Percentiles rank a stretch among this genome's conserved stretches.
Conservation (phyloP, 2,329 filamentous ascomycete genomes). For the Trichoderma asperellum region DNA sequence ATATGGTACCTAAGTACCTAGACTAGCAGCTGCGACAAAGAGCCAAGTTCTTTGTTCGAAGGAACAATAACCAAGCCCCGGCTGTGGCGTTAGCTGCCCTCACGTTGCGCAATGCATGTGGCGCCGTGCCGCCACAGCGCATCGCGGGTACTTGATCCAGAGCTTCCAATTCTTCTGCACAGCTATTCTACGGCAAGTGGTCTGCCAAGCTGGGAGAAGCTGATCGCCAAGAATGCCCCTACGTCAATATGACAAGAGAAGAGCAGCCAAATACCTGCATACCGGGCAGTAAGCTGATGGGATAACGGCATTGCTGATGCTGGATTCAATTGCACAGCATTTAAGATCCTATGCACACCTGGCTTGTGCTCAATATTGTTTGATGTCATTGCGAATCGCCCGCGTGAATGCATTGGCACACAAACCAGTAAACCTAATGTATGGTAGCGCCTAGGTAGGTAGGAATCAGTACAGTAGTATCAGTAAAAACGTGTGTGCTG, state of each 20-base stretch:
- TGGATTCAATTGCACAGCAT: not conserved
- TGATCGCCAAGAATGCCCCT: not conserved
- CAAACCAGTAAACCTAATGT: not conserved
- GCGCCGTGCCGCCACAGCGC: conserved; percentile 14
- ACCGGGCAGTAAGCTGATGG: not conserved
- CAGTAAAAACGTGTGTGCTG: not conserved
- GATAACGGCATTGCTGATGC: not conserved
- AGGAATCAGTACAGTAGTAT: no score
- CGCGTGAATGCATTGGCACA: not conserved
- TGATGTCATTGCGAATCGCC: not conserved
- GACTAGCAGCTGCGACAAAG: not conserved
- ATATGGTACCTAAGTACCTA: not conserved
- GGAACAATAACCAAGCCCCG: conserved; percentile 1
- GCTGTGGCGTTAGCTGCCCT: conserved; percentile 2
- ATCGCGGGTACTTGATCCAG: not conserved
- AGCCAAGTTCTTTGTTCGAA: not conserved
- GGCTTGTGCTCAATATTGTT: not conserved
- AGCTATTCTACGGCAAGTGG: not conserved
- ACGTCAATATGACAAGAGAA: not conserved
- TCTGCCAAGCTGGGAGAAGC: not conserved
- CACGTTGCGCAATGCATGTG: conserved; percentile 11
- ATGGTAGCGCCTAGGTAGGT: not conserved
- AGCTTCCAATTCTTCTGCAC: not conserved
- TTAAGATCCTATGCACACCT: not conserved
- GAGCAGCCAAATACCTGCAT: not conserved